A percentile compares a stretch with the other conserved stretches of the same genome.
phyloP scores from a whole-genome alignment of 176 grass and related monocot genomes.

The Phyllostachys edulis region DNA sequence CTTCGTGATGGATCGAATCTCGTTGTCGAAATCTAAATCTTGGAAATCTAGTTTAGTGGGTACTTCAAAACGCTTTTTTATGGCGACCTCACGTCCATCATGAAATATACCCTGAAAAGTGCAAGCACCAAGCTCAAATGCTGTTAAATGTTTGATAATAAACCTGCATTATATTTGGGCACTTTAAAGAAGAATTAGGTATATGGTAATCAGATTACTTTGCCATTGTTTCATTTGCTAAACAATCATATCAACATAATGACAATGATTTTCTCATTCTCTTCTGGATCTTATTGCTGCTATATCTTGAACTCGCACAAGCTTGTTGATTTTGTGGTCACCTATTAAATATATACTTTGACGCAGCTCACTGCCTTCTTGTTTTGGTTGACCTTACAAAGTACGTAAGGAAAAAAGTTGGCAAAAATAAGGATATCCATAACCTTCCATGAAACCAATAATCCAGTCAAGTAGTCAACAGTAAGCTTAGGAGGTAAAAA shows the following conservation, averaged over 20 bases:
- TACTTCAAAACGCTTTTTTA: conserved; percentile 2
- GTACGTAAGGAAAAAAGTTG: too few species aligned
- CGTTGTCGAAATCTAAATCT: not conserved
- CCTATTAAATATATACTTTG: too few species aligned
- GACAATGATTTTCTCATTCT: not conserved
- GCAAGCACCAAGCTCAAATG: not conserved
- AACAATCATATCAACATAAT: not conserved
- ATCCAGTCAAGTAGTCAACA: too few species aligned
- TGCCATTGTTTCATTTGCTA: not conserved
- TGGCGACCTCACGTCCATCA: not conserved
- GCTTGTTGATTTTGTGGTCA: too few species aligned
- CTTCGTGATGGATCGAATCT: not conserved
- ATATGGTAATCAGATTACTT: not conserved
- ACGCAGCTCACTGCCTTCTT: too few species aligned
- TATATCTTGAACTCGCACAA: too few species aligned
- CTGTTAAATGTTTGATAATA: not conserved
- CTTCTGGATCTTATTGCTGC: too few species aligned
- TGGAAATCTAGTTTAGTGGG: not conserved
- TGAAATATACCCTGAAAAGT: not conserved
- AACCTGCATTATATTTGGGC: not conserved
- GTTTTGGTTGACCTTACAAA: too few species aligned
- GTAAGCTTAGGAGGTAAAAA: too few species aligned
- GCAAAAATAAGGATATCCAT: too few species aligned
- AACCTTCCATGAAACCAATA: too few species aligned
- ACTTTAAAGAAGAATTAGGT: not conserved